Conservation (phyloP, 2,329 filamentous ascomycete genomes). For the Fusarium sp. region DNA sequence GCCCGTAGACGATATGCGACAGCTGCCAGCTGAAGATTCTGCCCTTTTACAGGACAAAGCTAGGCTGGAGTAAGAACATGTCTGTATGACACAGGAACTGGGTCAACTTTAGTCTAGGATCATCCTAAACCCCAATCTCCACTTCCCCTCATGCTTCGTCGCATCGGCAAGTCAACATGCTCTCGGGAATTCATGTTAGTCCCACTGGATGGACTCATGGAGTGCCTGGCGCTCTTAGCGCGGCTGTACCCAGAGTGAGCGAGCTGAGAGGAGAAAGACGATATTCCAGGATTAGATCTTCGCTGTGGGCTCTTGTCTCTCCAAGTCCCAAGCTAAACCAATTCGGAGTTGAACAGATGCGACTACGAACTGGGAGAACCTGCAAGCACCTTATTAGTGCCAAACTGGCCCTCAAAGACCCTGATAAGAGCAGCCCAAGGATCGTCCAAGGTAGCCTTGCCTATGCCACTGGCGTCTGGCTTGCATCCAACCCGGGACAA, state of each 20-base stretch:
- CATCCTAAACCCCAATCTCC: slow-evolving; percentile 38
- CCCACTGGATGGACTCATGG: slow-evolving; percentile 12
- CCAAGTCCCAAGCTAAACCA: slow-evolving; percentile 32
- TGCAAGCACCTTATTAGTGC: slow-evolving; percentile 37
- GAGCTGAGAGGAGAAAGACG: slow-evolving; percentile 24
- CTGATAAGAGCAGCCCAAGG: slow-evolving; percentile 34
- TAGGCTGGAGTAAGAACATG: slow-evolving; percentile 8
- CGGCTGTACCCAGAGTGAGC: slow-evolving; percentile 1
- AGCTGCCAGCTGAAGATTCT: slow-evolving; percentile 5
- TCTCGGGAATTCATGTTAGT: slow-evolving; percentile 11
- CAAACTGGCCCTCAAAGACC: slow-evolving; percentile 22
- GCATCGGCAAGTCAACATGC: slow-evolving; percentile 16
- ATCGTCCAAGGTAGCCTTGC: slow-evolving; percentile 30
- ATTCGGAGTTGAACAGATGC: slow-evolving; percentile 27
- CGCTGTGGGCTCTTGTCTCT: slow-evolving; percentile 10
- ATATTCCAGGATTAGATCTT: slow-evolving; percentile 30
- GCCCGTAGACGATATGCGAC: slow-evolving; percentile 22
- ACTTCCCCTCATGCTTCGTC: slow-evolving; percentile 41
- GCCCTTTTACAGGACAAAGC: background rate
- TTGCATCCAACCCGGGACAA: slow-evolving; percentile 20
- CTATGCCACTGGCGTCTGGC: slow-evolving; percentile 18
- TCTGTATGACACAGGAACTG: too few relatives aligned
- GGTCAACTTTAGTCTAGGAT: slow-evolving; percentile 13
- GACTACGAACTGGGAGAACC: slow-evolving; percentile 33
- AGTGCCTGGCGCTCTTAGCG: slow-evolving; percentile 22